These are phyloP conservation scores for Paramecium biaurelia DNA, from an alignment of 73 alveolate species.

Conservation along the genomic window DNA sequence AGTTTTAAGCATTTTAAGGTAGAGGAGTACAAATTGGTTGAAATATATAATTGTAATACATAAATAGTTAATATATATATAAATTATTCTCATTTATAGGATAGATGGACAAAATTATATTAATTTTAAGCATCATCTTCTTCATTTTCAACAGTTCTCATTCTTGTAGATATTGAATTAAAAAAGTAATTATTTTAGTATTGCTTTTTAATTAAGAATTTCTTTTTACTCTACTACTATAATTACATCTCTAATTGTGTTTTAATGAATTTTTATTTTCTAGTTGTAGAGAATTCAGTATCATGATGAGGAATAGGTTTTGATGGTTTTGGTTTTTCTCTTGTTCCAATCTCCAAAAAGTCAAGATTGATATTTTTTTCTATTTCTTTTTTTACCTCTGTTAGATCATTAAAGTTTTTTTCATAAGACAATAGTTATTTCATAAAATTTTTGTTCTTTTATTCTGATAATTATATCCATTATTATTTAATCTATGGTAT, in stretches of 20 bases:
- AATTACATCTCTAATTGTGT: neutral
- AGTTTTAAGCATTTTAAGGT: neutral
- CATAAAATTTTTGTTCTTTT: neutral
- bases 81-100: neutral
- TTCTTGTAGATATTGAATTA: neutral
- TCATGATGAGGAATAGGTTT: neutral
- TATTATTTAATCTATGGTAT: neutral
- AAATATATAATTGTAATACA: neutral
- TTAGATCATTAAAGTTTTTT: slow-evolving; percentile 21
- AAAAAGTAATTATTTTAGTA: neutral
- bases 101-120: neutral
- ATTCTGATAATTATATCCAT: neutral
- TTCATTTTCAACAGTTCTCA: neutral
- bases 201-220: neutral
- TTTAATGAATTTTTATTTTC: neutral
- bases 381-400: neutral
- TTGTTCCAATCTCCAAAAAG: neutral
- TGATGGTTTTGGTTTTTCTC: neutral
- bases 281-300: neutral
- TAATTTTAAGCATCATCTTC: neutral
- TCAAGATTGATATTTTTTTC: slow-evolving; percentile 33
- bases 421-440: neutral
- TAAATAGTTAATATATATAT: neutral
- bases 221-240: neutral
- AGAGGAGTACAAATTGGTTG: slow-evolving; percentile 9